Evolutionary conservation across 192 early-diverging fungal species (phyloP), one percentile per base, ranked within the genome.

Genomic region (Coemansia sp.): DNA sequence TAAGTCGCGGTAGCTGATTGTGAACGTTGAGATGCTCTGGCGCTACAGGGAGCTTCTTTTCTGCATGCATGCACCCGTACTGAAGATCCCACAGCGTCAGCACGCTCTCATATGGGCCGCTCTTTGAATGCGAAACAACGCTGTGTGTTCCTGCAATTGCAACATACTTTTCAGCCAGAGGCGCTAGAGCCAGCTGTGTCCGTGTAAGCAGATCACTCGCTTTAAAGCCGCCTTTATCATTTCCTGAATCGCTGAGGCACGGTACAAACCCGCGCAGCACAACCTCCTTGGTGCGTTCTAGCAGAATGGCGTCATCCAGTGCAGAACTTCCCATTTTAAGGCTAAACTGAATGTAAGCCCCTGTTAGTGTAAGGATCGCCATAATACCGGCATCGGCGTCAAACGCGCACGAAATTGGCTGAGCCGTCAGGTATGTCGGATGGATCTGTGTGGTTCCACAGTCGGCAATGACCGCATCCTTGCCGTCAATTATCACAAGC

Each of bases 111-210:
- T 79, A 72, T 1, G 76, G 69, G 2, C 69, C 70, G 37, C 48
- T 69, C 52, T 56, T 63, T 4, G 69, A 59, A 55, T 72, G 76
- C 11, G 76, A 79, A 8, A 72, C 63, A 15, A 65, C 63, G 50
- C 76, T 79, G 66, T 79, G 76, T 14, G 76, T 79, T 41, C 76
- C 76, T 1, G 61, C 70, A 49, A 79, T 79, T 5, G 70, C 76
- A 27, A 79, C 76, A 27, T 72, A 79, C 19, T 50, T 50, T 22
- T 79, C 76, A 9, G 76, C 61, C 55, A 79, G 70, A 8, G 76
- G 46, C 1, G 63, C 23, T 46, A 79, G 57, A 18, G 69, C 39
- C 37, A 79, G 49, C 59, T 59, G 70, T 24, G 76, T 72, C 51
- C 69, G 69, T 37, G 56, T 64, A 11, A 73, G 50, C 34, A 73